These are phyloP conservation scores for Chrysochromulina parva DNA, from an alignment of 78 protist species.

Conservation along the genomic window DNA sequence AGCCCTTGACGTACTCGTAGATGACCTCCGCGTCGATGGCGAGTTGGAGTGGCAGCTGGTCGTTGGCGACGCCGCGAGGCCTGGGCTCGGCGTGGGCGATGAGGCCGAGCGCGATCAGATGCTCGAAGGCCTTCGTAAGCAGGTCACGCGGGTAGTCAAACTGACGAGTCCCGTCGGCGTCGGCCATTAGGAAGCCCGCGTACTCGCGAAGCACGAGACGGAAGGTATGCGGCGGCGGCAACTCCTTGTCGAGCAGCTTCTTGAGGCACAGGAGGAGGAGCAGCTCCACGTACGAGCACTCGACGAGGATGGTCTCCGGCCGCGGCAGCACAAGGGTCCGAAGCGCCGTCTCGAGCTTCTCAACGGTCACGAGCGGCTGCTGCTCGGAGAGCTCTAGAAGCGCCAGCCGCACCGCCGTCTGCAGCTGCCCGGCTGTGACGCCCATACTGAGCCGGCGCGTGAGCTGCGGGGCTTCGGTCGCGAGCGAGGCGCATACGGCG, in stretches of 20 bases:
- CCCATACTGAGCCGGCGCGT: neutral
- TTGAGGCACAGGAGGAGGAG: constrained; percentile 7
- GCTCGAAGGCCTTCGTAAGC: constrained; percentile 7
- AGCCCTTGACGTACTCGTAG: neutral
- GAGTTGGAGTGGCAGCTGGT: neutral
- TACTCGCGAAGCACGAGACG: neutral
- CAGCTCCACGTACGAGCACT: neutral
- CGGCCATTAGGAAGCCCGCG: neutral
- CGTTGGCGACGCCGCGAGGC: neutral
- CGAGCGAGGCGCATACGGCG: neutral
- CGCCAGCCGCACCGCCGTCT: neutral
- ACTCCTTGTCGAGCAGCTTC: neutral
- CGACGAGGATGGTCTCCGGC: neutral
- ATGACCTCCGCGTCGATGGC: neutral
- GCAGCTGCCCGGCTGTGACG: neutral
- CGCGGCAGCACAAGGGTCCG: neutral
- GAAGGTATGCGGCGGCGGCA: neutral
- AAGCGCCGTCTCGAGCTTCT: neutral
- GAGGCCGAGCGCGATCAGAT: constrained; percentile 10
- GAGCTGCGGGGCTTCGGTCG: neutral
- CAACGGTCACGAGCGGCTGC: neutral
- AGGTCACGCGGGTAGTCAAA: neutral
- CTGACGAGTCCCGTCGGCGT: neutral
- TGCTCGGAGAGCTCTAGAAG: neutral
- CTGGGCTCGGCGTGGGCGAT: neutral